Evolutionary conservation across 495 filamentous ascomycete species (phyloP).

Genomic region (Diplogelasinospora grovesii): DNA sequence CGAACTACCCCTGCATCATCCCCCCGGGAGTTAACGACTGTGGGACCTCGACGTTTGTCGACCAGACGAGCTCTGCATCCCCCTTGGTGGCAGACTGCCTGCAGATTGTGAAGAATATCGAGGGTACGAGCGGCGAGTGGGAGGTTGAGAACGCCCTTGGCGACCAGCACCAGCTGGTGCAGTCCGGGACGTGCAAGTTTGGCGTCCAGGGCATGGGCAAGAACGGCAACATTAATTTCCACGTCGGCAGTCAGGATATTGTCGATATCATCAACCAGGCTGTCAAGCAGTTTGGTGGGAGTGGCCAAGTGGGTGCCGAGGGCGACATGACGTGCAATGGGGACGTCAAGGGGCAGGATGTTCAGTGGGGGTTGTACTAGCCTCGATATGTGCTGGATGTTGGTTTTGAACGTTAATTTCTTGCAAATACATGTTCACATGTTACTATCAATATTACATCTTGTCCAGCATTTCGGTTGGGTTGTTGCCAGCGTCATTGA

Average conservation of each 20-base stretch:
- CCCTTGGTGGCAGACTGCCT: conserved; percentile 24
- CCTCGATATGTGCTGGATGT: too few species aligned
- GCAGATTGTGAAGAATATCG: conserved; percentile 28
- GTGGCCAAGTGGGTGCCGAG: conserved; percentile 22
- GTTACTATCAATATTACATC: too few species aligned
- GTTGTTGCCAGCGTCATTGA: too few species aligned
- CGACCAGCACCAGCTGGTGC: conserved; percentile 10
- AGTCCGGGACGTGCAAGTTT: conserved; percentile 10
- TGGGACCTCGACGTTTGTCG: conserved; percentile 19
- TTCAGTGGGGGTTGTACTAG: too few species aligned
- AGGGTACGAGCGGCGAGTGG: conserved; percentile 12
- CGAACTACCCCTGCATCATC: conserved; percentile 25
- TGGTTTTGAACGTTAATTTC: too few species aligned
- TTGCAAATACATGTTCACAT: too few species aligned
- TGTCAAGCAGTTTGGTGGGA: conserved; percentile 13
- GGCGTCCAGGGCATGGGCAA: conserved; percentile 6
- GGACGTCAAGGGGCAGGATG: too few species aligned
- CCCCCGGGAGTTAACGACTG: conserved; percentile 16
- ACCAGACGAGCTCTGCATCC: conserved; percentile 24
- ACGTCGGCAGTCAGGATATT: conserved; percentile 22
- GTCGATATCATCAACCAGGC: conserved; percentile 22
- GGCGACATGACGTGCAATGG: conserved; percentile 24
- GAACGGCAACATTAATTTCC: conserved; percentile 11
- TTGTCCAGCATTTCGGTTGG: too few species aligned
- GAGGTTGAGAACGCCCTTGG: conserved; percentile 2